Conservation (phyloP, 257 asterid species). For the Nicotiana attenuata region DNA sequence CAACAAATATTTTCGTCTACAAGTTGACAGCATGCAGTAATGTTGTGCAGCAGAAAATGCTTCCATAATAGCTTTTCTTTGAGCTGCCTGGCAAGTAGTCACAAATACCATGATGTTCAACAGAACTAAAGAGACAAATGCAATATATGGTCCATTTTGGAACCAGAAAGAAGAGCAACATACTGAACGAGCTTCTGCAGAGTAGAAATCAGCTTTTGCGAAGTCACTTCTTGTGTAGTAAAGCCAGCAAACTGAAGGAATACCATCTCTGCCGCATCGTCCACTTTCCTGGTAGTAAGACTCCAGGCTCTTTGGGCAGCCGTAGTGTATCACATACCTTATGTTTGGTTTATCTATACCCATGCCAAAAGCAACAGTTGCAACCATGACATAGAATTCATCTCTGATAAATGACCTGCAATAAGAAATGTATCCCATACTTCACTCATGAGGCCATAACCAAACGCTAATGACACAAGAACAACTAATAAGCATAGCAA, state of each 20-base stretch:
- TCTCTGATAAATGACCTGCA: conserved; percentile 89
- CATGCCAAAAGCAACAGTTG: conserved; percentile 98
- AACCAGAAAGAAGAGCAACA: conserved; percentile 22
- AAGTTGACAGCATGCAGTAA: conserved; percentile 72
- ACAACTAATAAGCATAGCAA: background rate
- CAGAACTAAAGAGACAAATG: background rate
- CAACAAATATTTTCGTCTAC: conserved; percentile 86
- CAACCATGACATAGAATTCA: conserved; percentile 89
- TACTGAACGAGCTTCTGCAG: conserved; percentile 75
- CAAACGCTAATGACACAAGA: background rate
- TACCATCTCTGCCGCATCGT: conserved; percentile 94
- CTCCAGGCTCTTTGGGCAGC: conserved; percentile 98
- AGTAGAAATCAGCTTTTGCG: conserved; percentile 72
- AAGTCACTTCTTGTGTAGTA: conserved; percentile 83
- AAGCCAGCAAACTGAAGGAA: conserved; percentile 82
- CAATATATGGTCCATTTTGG: conserved; percentile 6
- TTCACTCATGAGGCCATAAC: background rate
- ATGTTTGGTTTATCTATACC: conserved; percentile 95
- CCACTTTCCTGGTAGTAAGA: conserved; percentile 99
- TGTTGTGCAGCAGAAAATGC: conserved; percentile 71
- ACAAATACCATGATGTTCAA: conserved; percentile 3
- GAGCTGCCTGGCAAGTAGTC: conserved; percentile 51
- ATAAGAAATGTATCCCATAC: background rate
- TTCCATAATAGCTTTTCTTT: conserved; percentile 75
- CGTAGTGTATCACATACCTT: conserved; percentile 85